Evolutionary conservation across 2,329 filamentous ascomycete species (phyloP).

Genomic region (Neonectria punicea): DNA sequence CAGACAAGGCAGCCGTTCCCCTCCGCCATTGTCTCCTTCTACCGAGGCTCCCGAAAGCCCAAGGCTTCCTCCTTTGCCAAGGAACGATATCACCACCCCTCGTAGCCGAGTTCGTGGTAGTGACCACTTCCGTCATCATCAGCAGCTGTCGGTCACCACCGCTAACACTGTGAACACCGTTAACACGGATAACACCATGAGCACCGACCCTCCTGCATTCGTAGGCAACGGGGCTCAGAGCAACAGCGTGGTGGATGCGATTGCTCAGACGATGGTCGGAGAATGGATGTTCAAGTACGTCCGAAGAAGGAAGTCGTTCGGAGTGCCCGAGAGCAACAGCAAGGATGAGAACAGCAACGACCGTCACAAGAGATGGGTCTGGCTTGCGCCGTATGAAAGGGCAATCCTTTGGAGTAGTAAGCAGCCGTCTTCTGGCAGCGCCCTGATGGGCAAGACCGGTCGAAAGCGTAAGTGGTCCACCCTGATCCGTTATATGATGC

Average conservation of each 20-base stretch:
- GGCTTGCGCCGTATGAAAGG: conserved; percentile 95
- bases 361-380: conserved; percentile 97
- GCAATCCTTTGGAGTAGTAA: conserved; percentile 99
- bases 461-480: conserved; percentile 80
- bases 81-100: conserved; percentile 76
- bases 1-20: conserved; percentile 67
- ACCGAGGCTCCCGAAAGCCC: conserved; percentile 77
- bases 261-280: conserved; percentile 97
- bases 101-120: conserved; percentile 55
- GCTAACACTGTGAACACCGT: conserved; percentile 53
- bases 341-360: conserved; percentile 78
- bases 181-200: conserved; percentile 61
- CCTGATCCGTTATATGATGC: conserved; percentile 17
- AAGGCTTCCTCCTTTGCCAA: conserved; percentile 76
- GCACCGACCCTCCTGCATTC: conserved; percentile 55
- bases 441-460: conserved; percentile 92
- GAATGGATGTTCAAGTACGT: conserved; percentile 98
- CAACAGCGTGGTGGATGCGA: conserved; percentile 90
- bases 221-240: conserved; percentile 69
- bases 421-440: conserved; percentile 88
- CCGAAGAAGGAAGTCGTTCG: conserved; percentile 88
- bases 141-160: conserved; percentile 71
- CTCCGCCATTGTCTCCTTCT: conserved; percentile 73
- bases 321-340: conserved; percentile 73
- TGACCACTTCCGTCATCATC: conserved; percentile 60